A percentile compares a stretch with the other conserved stretches of the same genome.
These are phyloP conservation scores for Atkinsonella texensis DNA, from an alignment of 2,329 filamentous ascomycete species.

Conservation along the genomic window DNA sequence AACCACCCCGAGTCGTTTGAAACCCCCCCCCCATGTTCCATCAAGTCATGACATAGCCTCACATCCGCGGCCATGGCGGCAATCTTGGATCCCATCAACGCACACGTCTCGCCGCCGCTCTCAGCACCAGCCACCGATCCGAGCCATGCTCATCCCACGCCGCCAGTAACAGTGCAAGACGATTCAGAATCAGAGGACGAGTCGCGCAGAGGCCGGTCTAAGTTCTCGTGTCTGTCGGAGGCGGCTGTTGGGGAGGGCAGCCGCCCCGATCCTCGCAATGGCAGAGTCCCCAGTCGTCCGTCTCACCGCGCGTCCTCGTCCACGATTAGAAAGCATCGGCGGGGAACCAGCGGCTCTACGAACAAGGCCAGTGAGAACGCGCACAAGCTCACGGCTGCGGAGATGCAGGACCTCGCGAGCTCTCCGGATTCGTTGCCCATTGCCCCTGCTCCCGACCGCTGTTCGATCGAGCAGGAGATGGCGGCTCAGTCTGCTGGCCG, in stretches of 20 bases:
- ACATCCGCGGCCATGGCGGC: conserved; percentile 12
- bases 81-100: conserved; percentile 13
- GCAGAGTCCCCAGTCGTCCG: neutral
- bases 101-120: conserved; percentile 8
- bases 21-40: neutral
- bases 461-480: conserved; percentile 19
- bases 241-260: neutral
- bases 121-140: neutral
- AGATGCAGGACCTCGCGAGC: conserved; percentile 45
- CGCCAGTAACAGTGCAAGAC: conserved; percentile 16
- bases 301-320: neutral
- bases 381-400: conserved; percentile 42
- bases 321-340: conserved; percentile 7
- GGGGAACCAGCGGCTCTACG: conserved; percentile 19
- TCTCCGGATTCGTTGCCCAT: conserved; percentile 47
- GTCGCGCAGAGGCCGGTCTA: conserved; percentile 5
- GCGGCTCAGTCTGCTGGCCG: conserved; percentile 16
- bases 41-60: conserved; percentile 2
- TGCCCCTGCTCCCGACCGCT: conserved; percentile 26
- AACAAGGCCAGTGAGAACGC: conserved; percentile 29
- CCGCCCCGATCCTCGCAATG: neutral
- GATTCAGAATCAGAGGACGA: conserved; percentile 20
- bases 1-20: neutral
- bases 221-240: neutral
- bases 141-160: conserved; percentile 1